Evolutionary conservation across 2,329 filamentous ascomycete genomes (phyloP), one percentile per base, ranked within the genome.

Genomic region (Pezicula neosporulosa): DNA sequence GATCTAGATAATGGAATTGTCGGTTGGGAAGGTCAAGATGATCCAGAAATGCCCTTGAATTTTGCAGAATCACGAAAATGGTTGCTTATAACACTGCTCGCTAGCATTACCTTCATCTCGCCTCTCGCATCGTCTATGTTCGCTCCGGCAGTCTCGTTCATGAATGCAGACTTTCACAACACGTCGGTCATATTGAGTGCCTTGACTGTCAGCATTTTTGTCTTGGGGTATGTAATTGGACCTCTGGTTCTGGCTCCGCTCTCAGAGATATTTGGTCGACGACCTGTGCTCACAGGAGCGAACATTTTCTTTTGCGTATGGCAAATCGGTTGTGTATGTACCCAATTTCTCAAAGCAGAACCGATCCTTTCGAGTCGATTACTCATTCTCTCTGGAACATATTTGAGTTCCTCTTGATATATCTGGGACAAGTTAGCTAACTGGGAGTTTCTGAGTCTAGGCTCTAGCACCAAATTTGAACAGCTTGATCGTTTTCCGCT

Each of bases 201-300:
- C 15, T 56, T 63, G 24, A 47, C 50, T 15, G 51, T 63, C 13
- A 55, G 46, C 8, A 82, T 86, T 52, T 86, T 83, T 60, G 65
- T 85, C 4, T 66, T 85, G 0, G 80, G 80, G 2, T 83, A 82
- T 54, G 75, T 74, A 15, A 66, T 84, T 13, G 81, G 82, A 0
- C 82, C 82, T 1, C 64, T 85, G 5, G 68, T 83, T 47, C 66
- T 85, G 3, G 77, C 80, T 1, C 81, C 81, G 0, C 59, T 84
- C 44, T 80, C 77, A 1, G 85, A 89, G 62, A 77, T 87, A 51
- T 86, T 85, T 60, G 85, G 85, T 2, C 75, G 85, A 4, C 67
- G 80, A 3, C 66, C 74, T 1, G 64, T 88, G 28, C 76, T 87
- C 53, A 73, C 77, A 24, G 63, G 59, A 4, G 78, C 81, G 51